Conservation (phyloP, 2,329 filamentous ascomycete species). For the Tolypocladium paradoxum region DNA sequence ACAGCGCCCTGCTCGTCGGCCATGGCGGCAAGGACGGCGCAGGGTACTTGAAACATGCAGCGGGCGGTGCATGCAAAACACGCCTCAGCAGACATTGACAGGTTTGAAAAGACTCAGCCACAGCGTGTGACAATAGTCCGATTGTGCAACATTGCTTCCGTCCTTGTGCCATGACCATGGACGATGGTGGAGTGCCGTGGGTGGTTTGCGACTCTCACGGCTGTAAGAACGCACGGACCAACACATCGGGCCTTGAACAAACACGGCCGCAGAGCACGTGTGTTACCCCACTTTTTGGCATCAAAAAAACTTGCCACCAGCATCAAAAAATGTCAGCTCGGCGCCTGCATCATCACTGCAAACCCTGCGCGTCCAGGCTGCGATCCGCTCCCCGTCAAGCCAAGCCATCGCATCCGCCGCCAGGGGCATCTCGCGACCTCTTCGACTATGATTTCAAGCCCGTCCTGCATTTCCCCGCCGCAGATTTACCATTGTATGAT, state of each 20-base stretch:
- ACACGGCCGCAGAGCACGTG: constrained; percentile 16
- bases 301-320: constrained; percentile 15
- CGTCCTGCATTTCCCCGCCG: neutral
- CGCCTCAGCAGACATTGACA: neutral
- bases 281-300: constrained; percentile 12
- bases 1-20: too few species aligned
- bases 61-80: neutral
- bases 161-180: neutral
- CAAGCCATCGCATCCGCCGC: neutral
- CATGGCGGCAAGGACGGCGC: too few species aligned
- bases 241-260: neutral
- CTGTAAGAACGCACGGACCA: neutral
- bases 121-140: constrained; percentile 1
- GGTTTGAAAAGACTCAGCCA: neutral
- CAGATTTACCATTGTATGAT: neutral
- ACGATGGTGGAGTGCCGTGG: too few species aligned
- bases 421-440: neutral
- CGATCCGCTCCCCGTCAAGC: neutral
- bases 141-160: constrained; percentile 10
- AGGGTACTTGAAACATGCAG: neutral
- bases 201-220: neutral
- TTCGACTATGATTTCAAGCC: neutral
- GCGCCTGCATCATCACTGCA: constrained; percentile 6
- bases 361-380: neutral
- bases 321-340: constrained; percentile 10